A percentile compares a stretch with the other conserved stretches of the same genome.
These are phyloP conservation scores for Termitomyces sp. DNA, from an alignment of 768 basidiomycete species.

Conservation along the genomic window DNA sequence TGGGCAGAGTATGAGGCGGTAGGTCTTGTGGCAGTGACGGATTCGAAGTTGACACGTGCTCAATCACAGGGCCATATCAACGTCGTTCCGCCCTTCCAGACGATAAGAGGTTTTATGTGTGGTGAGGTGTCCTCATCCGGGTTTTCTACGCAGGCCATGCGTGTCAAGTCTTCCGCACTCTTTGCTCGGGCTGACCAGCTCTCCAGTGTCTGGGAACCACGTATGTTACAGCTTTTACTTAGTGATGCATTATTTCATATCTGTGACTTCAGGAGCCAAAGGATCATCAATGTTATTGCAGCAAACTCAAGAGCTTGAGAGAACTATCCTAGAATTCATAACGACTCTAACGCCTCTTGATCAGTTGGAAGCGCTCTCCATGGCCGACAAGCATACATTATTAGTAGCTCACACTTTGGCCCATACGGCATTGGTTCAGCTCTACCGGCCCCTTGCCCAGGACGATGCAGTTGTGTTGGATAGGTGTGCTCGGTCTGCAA, in stretches of 20 bases:
- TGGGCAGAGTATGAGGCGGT: conserved; percentile 70
- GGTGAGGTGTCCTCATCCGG: conserved; percentile 49
- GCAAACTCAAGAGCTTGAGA: conserved; percentile 57
- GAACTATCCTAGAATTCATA: conserved; percentile 56
- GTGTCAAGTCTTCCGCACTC: conserved; percentile 72
- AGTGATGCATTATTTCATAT: neutral
- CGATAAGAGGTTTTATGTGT: conserved; percentile 56
- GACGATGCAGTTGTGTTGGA: conserved; percentile 57
- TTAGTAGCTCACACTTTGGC: conserved; percentile 60
- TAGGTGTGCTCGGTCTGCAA: conserved; percentile 62
- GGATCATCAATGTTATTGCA: conserved; percentile 44
- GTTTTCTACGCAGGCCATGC: conserved; percentile 59
- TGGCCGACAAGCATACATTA: conserved; percentile 55
- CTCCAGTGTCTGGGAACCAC: conserved; percentile 53
- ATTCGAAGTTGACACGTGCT: conserved; percentile 2
- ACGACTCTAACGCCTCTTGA: conserved; percentile 59
- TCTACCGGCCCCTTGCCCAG: conserved; percentile 56
- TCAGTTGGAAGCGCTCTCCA: conserved; percentile 49
- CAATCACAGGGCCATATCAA: conserved; percentile 50
- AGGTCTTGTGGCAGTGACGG: conserved; percentile 17
- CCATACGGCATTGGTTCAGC: conserved; percentile 58
- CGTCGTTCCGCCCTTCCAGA: conserved; percentile 45
- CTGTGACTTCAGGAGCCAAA: conserved; percentile 30
- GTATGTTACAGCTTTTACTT: conserved; percentile 27
- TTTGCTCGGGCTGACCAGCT: conserved; percentile 63